phyloP scores from a whole-genome alignment of 2,329 filamentous ascomycete genomes.

The Diaporthe ilicicola region DNA sequence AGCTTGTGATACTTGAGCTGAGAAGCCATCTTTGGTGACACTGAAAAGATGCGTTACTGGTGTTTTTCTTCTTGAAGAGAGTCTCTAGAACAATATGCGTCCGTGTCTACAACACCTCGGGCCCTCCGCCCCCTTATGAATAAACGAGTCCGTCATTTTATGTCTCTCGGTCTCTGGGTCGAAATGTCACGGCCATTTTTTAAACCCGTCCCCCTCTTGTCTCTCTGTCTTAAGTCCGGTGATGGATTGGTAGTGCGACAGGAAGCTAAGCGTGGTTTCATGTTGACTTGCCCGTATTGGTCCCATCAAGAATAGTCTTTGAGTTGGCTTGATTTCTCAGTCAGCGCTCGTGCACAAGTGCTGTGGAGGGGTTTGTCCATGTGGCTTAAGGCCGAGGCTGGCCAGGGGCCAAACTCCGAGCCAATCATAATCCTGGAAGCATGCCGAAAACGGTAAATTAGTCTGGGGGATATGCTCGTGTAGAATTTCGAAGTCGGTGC shows the following conservation, averaged over 20 bases:
- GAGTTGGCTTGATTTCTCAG: neutral
- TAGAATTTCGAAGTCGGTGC: too few relatives aligned
- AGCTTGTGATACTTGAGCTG: constrained; percentile 44
- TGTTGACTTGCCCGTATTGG: neutral
- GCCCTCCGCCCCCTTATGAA: neutral
- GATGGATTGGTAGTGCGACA: neutral
- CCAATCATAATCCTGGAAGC: constrained; percentile 5
- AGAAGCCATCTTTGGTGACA: constrained; percentile 34
- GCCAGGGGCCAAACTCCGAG: neutral
- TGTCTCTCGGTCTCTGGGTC: neutral
- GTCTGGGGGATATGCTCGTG: neutral
- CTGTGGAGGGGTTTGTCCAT: neutral
- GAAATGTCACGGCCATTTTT: neutral
- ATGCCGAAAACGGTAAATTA: neutral
- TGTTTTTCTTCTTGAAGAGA: neutral
- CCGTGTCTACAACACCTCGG: neutral
- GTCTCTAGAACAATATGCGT: neutral
- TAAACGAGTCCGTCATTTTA: neutral
- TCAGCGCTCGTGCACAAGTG: constrained; percentile 3
- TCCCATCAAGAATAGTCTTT: neutral
- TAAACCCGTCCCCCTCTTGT: neutral
- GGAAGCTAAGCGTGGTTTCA: neutral
- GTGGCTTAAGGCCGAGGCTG: neutral
- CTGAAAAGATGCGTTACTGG: neutral
- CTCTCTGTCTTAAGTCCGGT: neutral